A percentile compares a stretch with the other conserved stretches of the same genome.
Conservation (phyloP, 345 rosid species). For the Citrus hindsii region DNA sequence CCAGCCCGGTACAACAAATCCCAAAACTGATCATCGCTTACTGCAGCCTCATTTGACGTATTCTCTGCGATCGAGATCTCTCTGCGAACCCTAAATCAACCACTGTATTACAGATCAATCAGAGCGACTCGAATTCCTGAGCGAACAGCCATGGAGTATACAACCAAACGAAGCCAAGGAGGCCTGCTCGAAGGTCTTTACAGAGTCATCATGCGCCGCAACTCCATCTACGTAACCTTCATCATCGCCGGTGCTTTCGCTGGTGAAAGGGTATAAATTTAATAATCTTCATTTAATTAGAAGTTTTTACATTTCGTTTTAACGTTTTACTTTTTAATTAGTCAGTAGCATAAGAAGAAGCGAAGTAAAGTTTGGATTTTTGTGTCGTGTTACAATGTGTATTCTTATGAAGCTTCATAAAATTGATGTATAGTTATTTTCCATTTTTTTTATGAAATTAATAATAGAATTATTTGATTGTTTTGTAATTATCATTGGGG, state of each 20-base stretch:
- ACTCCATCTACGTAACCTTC: slow-evolving; percentile 92
- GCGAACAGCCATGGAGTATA: slow-evolving; percentile 51
- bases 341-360: not conserved
- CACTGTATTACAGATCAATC: not conserved
- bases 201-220: slow-evolving; percentile 86
- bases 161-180: slow-evolving; percentile 46
- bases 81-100: slow-evolving; percentile 29
- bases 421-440: not conserved
- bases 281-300: not conserved
- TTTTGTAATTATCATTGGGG: not conserved
- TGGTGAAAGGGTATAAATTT: slow-evolving; percentile 67
- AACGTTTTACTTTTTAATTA: slow-evolving; percentile 1
- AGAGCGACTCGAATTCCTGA: not conserved
- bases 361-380: not conserved
- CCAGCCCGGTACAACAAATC: not conserved
- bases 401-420: not conserved
- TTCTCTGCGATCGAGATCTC: slow-evolving; percentile 6
- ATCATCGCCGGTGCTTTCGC: slow-evolving; percentile 90
- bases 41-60: not conserved
- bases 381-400: not conserved
- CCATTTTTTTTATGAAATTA: not conserved
- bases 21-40: not conserved
- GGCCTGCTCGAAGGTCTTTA: slow-evolving; percentile 77
- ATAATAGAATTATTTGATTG: not conserved
- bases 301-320: not conserved